Percentiles rank a stretch among this genome's conserved stretches.
These are phyloP conservation scores for Periglandula ipomoeae DNA, from an alignment of 2,329 filamentous ascomycete genomes.

Conservation along the genomic window DNA sequence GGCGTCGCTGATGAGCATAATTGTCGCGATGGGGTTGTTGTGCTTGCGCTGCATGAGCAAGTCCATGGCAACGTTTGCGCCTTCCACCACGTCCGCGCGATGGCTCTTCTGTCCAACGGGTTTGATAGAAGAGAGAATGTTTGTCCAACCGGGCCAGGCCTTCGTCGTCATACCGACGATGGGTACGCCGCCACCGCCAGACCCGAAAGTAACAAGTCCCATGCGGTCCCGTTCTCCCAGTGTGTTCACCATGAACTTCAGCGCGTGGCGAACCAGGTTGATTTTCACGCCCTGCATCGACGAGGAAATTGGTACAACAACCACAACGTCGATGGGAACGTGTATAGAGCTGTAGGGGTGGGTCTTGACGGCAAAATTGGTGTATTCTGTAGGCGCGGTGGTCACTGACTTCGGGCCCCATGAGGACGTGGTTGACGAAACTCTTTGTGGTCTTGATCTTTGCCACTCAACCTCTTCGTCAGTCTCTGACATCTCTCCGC, in stretches of 20 bases:
- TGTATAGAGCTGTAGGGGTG: constrained; percentile 51
- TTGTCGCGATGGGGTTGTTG: constrained; percentile 89
- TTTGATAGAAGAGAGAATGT: constrained; percentile 76
- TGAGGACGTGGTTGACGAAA: constrained; percentile 73
- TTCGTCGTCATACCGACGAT: constrained; percentile 98
- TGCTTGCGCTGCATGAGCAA: constrained; percentile 95
- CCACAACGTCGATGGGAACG: constrained; percentile 88
- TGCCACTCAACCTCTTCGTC: constrained; percentile 81
- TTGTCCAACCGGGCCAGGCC: constrained; percentile 84
- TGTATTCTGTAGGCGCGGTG: constrained; percentile 89
- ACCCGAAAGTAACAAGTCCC: constrained; percentile 95
- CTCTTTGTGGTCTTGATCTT: constrained; percentile 54
- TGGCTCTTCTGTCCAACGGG: constrained; percentile 95
- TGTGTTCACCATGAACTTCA: constrained; percentile 84
- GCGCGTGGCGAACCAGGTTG: constrained; percentile 79
- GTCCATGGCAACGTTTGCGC: constrained; percentile 97
- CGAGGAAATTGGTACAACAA: constrained; percentile 93
- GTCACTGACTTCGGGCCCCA: constrained; percentile 78
- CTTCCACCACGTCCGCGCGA: constrained; percentile 92
- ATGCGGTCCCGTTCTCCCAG: constrained; percentile 91
- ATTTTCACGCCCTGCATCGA: constrained; percentile 99
- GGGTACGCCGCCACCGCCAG: constrained; percentile 83
- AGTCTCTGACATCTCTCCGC: constrained; percentile 65
- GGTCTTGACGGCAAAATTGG: constrained; percentile 52
- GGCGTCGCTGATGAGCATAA: constrained; percentile 94